Evolutionary conservation across 257 asterid genomes (phyloP).

Genomic region (Cordia subcordata): DNA sequence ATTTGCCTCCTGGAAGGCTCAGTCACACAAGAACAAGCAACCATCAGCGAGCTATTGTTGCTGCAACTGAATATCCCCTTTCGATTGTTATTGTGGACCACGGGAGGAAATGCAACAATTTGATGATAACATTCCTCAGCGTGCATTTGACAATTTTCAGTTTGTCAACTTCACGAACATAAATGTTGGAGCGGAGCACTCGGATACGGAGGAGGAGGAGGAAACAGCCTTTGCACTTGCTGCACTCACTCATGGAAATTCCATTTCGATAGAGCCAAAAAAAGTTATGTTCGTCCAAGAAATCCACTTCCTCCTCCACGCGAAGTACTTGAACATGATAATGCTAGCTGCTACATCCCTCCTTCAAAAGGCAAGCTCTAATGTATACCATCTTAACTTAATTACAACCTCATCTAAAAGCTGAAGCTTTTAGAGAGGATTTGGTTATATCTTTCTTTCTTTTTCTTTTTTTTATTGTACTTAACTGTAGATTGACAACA

Average conservation of each 20-base stretch:
- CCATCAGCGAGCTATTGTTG: constrained; percentile 64
- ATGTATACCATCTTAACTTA: too few relatives aligned
- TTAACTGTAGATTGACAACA: too few relatives aligned
- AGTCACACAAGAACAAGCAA: constrained; percentile 84
- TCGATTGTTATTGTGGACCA: constrained; percentile 86
- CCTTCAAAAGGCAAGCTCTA: constrained; percentile 32
- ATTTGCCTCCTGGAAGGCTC: constrained; percentile 48
- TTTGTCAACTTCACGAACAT: constrained; percentile 83
- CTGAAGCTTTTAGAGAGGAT: too few relatives aligned
- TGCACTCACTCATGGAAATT: constrained; percentile 89
- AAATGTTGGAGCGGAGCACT: constrained; percentile 54
- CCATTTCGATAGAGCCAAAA: constrained; percentile 67
- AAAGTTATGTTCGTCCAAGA: constrained; percentile 28
- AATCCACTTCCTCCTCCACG: constrained; percentile 74
- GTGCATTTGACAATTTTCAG: constrained; percentile 88
- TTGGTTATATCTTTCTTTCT: too few relatives aligned
- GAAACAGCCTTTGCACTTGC: constrained; percentile 85
- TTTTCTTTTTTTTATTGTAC: too few relatives aligned
- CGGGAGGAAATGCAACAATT: constrained; percentile 86
- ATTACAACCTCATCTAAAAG: too few relatives aligned
- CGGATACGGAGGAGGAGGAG: constrained; percentile 39
- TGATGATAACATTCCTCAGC: constrained; percentile 80
- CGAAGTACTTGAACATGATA: constrained; percentile 55
- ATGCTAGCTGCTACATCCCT: constrained; percentile 34
- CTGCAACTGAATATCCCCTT: constrained; percentile 85